Percentiles rank a stretch among this genome's conserved stretches.
Evolutionary conservation across 441 rosid genomes (phyloP).

Genomic region (Arabidopsis hybrid): DNA sequence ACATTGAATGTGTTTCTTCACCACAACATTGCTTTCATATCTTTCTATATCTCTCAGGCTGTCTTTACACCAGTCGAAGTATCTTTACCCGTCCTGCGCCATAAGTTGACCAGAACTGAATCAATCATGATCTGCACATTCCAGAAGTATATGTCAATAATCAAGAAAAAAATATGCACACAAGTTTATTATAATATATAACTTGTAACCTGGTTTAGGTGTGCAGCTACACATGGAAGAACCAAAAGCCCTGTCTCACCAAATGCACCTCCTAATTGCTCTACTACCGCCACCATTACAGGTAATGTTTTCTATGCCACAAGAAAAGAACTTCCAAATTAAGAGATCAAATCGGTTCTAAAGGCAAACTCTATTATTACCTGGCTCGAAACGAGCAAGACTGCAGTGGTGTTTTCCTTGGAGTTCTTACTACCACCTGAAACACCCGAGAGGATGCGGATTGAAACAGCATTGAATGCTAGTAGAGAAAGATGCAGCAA

Average conservation of each 20-base stretch:
- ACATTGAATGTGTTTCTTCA: constrained; percentile 12
- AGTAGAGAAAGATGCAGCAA: constrained; percentile 71
- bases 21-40: constrained; percentile 11
- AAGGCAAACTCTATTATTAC: constrained; percentile 46
- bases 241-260: constrained; percentile 91
- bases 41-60: constrained; percentile 46
- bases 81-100: constrained; percentile 55
- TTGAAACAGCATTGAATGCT: constrained; percentile 64
- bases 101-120: constrained; percentile 75
- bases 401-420: constrained; percentile 74
- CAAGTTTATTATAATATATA: not conserved
- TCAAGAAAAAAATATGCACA: not conserved
- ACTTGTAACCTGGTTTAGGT: constrained; percentile 70
- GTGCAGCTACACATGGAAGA: constrained; percentile 97
- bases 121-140: constrained; percentile 75
- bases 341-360: not conserved
- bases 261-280: constrained; percentile 83
- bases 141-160: not conserved
- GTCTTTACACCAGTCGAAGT: constrained; percentile 52
- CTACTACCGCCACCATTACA: constrained; percentile 88
- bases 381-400: constrained; percentile 88
- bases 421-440: constrained; percentile 65
- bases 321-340: not conserved
- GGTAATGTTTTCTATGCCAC: constrained; percentile 83
- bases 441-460: constrained; percentile 66